phyloP scores from a whole-genome alignment of 179 eudicot species.

The Pouteria campechiana region DNA sequence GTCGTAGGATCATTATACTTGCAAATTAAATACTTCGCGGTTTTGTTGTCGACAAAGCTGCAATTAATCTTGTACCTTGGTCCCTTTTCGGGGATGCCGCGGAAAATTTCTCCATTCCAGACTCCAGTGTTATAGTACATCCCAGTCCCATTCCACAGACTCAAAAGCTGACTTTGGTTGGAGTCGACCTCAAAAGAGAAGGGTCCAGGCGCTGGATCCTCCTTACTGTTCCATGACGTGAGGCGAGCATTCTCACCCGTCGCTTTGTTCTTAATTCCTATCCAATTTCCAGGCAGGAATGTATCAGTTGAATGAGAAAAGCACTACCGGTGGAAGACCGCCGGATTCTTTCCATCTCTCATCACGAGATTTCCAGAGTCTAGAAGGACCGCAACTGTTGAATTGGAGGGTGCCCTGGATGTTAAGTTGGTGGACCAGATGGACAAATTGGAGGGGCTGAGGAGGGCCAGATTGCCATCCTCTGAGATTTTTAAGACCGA shows the following conservation, averaged over 20 bases:
- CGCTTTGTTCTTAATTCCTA: background rate
- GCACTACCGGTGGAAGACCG: background rate
- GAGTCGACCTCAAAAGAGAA: slow-evolving; percentile 6
- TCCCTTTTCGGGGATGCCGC: background rate
- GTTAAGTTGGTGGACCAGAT: background rate
- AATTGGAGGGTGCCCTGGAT: background rate
- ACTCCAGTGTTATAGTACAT: background rate
- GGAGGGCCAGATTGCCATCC: slow-evolving; percentile 10
- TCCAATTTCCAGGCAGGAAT: background rate
- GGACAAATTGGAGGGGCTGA: background rate
- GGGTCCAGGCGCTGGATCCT: slow-evolving; percentile 8
- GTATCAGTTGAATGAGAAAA: background rate
- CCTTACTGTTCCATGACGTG: slow-evolving; percentile 7
- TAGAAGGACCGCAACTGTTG: background rate
- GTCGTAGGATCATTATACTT: background rate
- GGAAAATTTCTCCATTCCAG: background rate
- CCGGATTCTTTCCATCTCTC: background rate
- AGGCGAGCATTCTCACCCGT: background rate
- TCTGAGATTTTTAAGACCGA: background rate
- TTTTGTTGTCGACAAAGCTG: background rate
- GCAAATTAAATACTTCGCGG: background rate
- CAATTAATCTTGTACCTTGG: too few relatives aligned
- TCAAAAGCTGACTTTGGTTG: background rate
- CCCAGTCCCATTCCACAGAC: background rate
- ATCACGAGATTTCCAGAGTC: slow-evolving; percentile 1